Evolutionary conservation across 306 rosid genomes (phyloP).

Genomic region (Acacia confusa): DNA sequence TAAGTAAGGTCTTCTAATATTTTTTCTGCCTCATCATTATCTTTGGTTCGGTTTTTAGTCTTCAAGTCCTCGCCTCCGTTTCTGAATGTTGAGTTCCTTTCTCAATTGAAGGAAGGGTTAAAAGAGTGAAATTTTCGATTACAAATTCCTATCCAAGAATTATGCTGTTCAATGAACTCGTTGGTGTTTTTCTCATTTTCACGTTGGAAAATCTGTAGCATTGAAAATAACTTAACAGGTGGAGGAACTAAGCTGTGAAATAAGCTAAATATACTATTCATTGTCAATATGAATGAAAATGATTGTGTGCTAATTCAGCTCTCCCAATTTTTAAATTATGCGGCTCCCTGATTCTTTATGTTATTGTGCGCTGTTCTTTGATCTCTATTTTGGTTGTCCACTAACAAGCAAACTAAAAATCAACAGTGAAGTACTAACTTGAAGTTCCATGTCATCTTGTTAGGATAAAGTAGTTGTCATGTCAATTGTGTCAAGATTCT

Average conservation of each 20-base stretch:
- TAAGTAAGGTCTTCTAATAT: slow-evolving; percentile 50
- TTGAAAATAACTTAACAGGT: neutral
- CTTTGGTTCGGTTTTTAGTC: neutral
- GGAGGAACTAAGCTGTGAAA: neutral
- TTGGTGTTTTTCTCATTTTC: neutral
- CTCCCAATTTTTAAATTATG: neutral
- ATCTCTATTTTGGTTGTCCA: neutral
- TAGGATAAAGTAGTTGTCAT: slow-evolving; percentile 10
- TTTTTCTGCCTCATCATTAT: neutral
- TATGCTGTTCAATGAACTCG: neutral
- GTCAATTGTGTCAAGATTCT: neutral
- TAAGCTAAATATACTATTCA: neutral
- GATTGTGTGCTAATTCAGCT: neutral
- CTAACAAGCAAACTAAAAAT: neutral
- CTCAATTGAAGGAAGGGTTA: neutral
- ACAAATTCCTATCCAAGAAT: neutral
- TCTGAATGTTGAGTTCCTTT: neutral
- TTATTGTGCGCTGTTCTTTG: neutral
- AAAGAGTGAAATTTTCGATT: neutral
- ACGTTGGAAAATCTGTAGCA: neutral
- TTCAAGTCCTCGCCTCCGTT: neutral
- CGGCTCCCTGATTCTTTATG: neutral
- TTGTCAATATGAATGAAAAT: neutral
- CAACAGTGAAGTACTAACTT: neutral
- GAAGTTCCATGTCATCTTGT: neutral